phyloP scores from a whole-genome alignment of 208 protist genomes.

The Leishmania aethiopica region DNA sequence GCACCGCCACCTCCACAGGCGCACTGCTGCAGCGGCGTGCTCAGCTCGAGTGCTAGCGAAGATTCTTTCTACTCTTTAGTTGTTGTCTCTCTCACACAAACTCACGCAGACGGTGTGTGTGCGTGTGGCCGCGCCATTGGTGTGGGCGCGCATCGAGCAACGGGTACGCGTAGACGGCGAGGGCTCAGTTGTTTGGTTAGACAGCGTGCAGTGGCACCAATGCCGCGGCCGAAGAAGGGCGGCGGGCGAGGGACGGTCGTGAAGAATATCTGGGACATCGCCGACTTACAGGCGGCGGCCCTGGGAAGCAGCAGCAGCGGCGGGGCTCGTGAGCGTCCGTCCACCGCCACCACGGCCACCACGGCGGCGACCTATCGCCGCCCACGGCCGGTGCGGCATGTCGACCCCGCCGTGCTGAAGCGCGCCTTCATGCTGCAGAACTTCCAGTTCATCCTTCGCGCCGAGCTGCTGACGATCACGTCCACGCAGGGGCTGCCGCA shows the following conservation, averaged over 20 bases:
- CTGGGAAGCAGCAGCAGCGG: not conserved
- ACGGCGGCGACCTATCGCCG: slow-evolving; percentile 18
- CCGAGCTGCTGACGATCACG: slow-evolving; percentile 53
- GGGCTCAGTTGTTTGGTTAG: not conserved
- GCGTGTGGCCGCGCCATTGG: not conserved
- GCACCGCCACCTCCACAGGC: not conserved
- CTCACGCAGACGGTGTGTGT: not conserved
- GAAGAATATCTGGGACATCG: slow-evolving; percentile 34
- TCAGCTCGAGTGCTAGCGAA: not conserved
- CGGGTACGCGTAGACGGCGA: not conserved
- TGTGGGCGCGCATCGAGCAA: not conserved
- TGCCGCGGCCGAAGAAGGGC: slow-evolving; percentile 34
- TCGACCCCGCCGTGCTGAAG: slow-evolving; percentile 55
- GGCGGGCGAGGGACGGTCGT: slow-evolving; percentile 29
- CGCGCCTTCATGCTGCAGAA: slow-evolving; percentile 88
- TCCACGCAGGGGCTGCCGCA: slow-evolving; percentile 51
- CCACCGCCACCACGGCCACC: not conserved
- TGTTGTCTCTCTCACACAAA: not conserved
- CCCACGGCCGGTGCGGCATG: slow-evolving; percentile 29
- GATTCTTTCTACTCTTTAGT: not conserved
- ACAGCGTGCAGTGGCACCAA: not conserved
- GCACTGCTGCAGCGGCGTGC: not conserved
- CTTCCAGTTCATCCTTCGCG: slow-evolving; percentile 87
- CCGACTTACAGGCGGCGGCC: slow-evolving; percentile 12
- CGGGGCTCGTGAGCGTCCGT: not conserved